phyloP scores from a whole-genome alignment of 169 alveolate genomes.

The Cryptosporidium viatorum region DNA sequence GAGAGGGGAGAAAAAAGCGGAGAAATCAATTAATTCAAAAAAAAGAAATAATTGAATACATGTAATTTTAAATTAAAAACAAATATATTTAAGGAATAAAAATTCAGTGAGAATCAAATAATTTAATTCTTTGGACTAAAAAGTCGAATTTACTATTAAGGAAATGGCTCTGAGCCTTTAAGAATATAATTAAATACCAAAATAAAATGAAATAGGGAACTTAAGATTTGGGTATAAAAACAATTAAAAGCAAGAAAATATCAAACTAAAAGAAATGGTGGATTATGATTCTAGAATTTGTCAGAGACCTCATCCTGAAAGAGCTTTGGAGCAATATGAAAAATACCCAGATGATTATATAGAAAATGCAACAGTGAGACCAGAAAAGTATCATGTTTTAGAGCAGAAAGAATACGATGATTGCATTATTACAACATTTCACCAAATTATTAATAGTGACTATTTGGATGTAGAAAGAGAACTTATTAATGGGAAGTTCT shows the following conservation, averaged over 20 bases:
- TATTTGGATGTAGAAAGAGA: conserved; percentile 40
- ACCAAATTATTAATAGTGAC: conserved; percentile 48
- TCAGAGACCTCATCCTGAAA: not conserved
- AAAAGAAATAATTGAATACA: not conserved
- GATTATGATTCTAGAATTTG: not conserved
- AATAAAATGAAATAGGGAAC: not conserved
- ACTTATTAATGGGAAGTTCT: not conserved
- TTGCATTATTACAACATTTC: conserved; percentile 45
- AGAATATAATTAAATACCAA: not conserved
- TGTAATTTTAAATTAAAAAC: not conserved
- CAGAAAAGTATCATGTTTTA: conserved; percentile 30
- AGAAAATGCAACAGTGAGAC: conserved; percentile 29
- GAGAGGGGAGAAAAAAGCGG: conserved; percentile 5
- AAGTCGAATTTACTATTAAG: not conserved
- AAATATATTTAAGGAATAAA: no score
- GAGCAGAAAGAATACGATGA: conserved; percentile 33
- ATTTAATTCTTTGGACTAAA: not conserved
- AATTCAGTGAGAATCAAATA: not conserved
- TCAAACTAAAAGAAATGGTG: not conserved
- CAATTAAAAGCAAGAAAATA: not conserved
- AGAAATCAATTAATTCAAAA: not conserved
- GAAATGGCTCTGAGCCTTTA: not conserved
- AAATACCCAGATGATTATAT: conserved; percentile 35
- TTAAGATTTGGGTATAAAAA: not conserved
- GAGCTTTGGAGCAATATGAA: not conserved